Evolutionary conservation across 2,329 filamentous ascomycete genomes (phyloP).

Genomic region (Camillea tinctor): DNA sequence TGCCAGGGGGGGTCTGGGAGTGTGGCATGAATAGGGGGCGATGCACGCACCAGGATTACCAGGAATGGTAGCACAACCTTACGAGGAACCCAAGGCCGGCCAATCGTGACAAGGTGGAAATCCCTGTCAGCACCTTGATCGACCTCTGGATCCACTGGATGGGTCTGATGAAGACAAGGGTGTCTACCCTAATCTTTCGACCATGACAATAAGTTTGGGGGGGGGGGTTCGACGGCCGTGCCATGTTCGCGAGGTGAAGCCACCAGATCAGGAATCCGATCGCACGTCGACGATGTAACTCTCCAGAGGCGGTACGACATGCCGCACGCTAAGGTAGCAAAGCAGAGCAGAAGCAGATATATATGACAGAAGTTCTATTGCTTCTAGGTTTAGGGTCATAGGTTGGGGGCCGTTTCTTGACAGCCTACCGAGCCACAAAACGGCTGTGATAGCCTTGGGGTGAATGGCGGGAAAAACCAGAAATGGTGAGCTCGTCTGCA

Average conservation of each 20-base stretch:
- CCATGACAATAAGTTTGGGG: not conserved
- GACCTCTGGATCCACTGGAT: not conserved
- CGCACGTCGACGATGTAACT: conserved; percentile 2
- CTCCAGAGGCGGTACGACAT: conserved; percentile 2
- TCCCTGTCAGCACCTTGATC: conserved; percentile 5
- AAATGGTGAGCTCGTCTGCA: not conserved
- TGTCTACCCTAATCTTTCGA: not conserved
- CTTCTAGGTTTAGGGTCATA: too few species aligned
- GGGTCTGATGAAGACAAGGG: not conserved
- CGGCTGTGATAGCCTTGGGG: not conserved
- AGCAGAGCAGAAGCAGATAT: not conserved
- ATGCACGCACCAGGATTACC: not conserved
- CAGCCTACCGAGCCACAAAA: not conserved
- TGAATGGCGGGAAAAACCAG: not conserved
- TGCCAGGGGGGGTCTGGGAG: not conserved
- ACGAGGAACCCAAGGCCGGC: not conserved
- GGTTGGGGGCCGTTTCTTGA: not conserved
- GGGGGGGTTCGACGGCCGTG: not conserved
- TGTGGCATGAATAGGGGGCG: not conserved
- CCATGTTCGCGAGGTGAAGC: not conserved
- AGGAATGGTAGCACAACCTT: not conserved
- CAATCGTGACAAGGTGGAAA: not conserved
- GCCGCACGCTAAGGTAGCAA: conserved; percentile 1
- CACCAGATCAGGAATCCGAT: not conserved
- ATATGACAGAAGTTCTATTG: too few species aligned